Evolutionary conservation across 1,284 basidiomycete species (phyloP).

Genomic region (Xanthoconium separans): DNA sequence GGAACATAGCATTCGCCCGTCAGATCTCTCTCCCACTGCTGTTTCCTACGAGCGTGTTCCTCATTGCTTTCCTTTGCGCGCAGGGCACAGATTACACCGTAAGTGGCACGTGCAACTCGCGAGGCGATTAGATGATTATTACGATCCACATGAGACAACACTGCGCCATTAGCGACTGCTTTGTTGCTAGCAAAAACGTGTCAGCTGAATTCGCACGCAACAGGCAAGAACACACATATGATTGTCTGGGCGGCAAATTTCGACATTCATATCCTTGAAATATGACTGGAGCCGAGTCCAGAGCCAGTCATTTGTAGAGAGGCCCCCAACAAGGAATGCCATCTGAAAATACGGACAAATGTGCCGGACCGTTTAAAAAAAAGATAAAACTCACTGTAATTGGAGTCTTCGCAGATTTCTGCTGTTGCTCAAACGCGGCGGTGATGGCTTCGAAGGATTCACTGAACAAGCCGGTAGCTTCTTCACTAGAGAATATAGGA

Average conservation of each 20-base stretch:
- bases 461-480: conserved; percentile 17
- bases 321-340: conserved; percentile 40
- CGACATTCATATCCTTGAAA: conserved; percentile 23
- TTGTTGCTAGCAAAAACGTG: conserved; percentile 40
- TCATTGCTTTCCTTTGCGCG: neutral
- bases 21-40: conserved; percentile 5
- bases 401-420: conserved; percentile 16
- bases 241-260: conserved; percentile 32
- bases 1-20: conserved; percentile 6
- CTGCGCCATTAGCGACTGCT: conserved; percentile 50
- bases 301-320: conserved; percentile 45
- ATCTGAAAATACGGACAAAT: conserved; percentile 1
- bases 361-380: neutral
- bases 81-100: conserved; percentile 19
- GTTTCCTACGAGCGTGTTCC: conserved; percentile 5
- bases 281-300: conserved; percentile 34
- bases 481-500: conserved; percentile 25
- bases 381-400: conserved; percentile 28
- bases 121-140: conserved; percentile 36
- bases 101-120: conserved; percentile 40
- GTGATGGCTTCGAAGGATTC: conserved; percentile 32
- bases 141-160: conserved; percentile 41
- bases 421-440: conserved; percentile 35
- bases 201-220: neutral
- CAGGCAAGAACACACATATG: conserved; percentile 9